Evolutionary conservation across 23 red algal genomes (phyloP), one percentile per base, ranked within the genome.

Genomic region (Pyropia yezoensis): DNA sequence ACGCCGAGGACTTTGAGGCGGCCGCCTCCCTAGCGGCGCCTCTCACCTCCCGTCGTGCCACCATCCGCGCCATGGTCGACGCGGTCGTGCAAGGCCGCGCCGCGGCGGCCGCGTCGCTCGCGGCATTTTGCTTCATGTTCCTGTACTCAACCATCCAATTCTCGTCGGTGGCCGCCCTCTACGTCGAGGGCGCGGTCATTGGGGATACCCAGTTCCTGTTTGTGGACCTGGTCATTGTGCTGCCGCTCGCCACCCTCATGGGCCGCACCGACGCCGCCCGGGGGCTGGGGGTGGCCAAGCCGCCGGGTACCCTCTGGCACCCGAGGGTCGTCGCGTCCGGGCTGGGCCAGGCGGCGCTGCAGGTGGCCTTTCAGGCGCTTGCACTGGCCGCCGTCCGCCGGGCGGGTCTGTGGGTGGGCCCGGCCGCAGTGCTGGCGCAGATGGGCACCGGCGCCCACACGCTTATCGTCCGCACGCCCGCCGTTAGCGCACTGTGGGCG

Each of bases 181-280:
- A 77, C 61, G 30, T 11, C 2, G 2, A 45, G 19, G 73, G 73
- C 25, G 18, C 50, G 45, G 54, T 56, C 15, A 53, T 65, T 19
- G 39, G 56, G 3, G 73, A 77, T 18, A 29, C 59, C 16, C 73
- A 77, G 59, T 77, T 77, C 27, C 73, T 77, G 18, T 77, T 65
- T 34, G 56, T 65, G 61, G 73, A 77, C 59, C 73, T 77, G 50
- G 18, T 77, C 20, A 27, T 77, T 5, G 65, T 77, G 26, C 67
- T 77, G 16, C 73, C 73, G 27, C 63, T 77, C 0, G 73, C 50
- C 7, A 20, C 65, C 7, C 23, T 61, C 45, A 65, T 77, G 57
- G 73, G 73, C 51, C 45, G 54, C n/a, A 63, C 59, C 24, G 57
- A 30, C 14, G n/a, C 17, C 63, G 47, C 23, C 22, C 33, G 16